Conservation (phyloP, 306 rosid genomes). For the Astragalus membranaceus region DNA sequence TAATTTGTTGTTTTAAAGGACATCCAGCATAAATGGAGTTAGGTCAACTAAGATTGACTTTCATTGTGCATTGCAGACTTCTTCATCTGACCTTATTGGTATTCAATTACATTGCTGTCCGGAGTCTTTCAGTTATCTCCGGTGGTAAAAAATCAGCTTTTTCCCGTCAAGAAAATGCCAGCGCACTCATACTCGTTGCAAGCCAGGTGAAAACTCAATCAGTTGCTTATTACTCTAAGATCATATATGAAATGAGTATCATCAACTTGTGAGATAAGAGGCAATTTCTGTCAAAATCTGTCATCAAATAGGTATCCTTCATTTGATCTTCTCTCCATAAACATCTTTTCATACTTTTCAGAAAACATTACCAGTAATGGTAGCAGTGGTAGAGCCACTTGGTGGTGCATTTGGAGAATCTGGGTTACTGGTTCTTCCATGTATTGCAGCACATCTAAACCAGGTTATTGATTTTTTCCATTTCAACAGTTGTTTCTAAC, state of each 20-base stretch:
- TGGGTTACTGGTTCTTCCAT: slow-evolving; percentile 88
- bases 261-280: slow-evolving; percentile 1
- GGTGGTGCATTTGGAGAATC: slow-evolving; percentile 80
- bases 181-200: slow-evolving; percentile 62
- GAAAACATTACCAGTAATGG: slow-evolving; percentile 96
- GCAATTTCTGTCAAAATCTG: not conserved
- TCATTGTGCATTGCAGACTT: slow-evolving; percentile 49
- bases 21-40: not conserved
- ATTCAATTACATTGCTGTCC: slow-evolving; percentile 47
- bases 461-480: slow-evolving; percentile 45
- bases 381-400: slow-evolving; percentile 87
- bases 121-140: slow-evolving; percentile 44
- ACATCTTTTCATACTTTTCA: slow-evolving; percentile 25
- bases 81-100: slow-evolving; percentile 61
- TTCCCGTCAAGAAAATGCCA: slow-evolving; percentile 53
- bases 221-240: not conserved
- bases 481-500: not conserved
- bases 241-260: slow-evolving; percentile 8
- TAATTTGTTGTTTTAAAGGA: not conserved
- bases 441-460: slow-evolving; percentile 85
- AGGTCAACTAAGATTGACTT: slow-evolving; percentile 15
- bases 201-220: slow-evolving; percentile 59
- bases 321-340: not conserved
- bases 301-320: not conserved
- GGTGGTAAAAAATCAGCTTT: slow-evolving; percentile 63